Evolutionary conservation across 495 filamentous ascomycete genomes (phyloP).

Genomic region (Neurospora sp.): DNA sequence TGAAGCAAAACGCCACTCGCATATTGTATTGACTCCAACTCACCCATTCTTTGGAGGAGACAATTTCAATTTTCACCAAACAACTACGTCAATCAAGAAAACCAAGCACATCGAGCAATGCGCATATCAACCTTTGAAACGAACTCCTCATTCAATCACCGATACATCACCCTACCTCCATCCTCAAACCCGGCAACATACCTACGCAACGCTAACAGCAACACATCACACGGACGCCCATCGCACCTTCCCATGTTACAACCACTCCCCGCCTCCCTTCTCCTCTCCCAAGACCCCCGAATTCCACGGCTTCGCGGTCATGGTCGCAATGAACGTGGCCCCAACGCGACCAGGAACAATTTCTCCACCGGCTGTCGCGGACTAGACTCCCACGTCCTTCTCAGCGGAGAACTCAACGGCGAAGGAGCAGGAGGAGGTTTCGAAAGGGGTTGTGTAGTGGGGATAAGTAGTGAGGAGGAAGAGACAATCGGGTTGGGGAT

Average conservation of each 20-base stretch:
- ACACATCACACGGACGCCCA: not conserved
- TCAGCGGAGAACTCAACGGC: conserved; percentile 7
- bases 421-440: not conserved
- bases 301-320: no score
- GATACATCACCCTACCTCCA: no score
- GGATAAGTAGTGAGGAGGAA: conserved; percentile 35
- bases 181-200: no score
- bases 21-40: not conserved
- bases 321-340: no score
- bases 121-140: no score
- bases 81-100: not conserved
- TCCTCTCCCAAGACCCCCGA: not conserved
- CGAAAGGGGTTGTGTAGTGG: conserved; percentile 30
- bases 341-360: no score
- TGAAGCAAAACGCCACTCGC: not conserved
- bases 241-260: not conserved
- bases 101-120: not conserved
- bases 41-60: not conserved
- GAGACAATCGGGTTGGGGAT: conserved; percentile 30
- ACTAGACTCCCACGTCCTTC: conserved; percentile 34
- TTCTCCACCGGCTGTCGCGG: conserved; percentile 27
- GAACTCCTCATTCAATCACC: no score
- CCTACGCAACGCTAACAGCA: no score
- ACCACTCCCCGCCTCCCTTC: not conserved
- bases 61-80: not conserved